A percentile compares a stretch with the other conserved stretches of the same genome.
Evolutionary conservation across 768 basidiomycete genomes (phyloP).

Genomic region (Rhodotorula babjevae): DNA sequence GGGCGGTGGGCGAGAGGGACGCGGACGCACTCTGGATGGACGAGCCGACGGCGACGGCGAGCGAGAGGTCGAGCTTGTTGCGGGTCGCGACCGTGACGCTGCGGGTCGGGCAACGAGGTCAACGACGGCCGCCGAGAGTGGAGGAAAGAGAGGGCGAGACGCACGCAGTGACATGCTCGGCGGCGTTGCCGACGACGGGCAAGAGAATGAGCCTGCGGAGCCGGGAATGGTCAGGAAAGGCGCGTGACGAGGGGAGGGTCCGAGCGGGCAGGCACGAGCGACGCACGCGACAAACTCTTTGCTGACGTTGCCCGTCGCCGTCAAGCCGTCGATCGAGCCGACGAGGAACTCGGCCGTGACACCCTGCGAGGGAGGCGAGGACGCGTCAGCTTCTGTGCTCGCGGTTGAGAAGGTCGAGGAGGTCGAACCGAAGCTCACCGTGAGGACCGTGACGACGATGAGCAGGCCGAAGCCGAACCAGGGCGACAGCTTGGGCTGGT

Average conservation of each 20-base stretch:
- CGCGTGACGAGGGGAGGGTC: no score
- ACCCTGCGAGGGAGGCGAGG: slow-evolving; percentile 42
- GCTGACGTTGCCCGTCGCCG: slow-evolving; percentile 56
- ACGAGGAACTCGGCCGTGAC: slow-evolving; percentile 68
- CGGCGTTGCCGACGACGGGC: slow-evolving; percentile 87
- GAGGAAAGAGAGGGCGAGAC: not conserved
- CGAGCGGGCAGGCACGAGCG: no score
- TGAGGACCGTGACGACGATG: slow-evolving; percentile 46
- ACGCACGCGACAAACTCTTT: slow-evolving; percentile 69
- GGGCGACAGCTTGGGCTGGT: slow-evolving; percentile 59
- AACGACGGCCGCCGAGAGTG: no score
- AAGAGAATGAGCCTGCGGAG: slow-evolving; percentile 66
- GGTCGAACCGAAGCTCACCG: slow-evolving; percentile 12
- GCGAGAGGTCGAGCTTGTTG: slow-evolving; percentile 72
- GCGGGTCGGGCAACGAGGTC: no score
- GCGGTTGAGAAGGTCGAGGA: no score
- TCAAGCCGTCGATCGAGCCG: slow-evolving; percentile 68
- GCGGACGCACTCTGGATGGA: slow-evolving; percentile 2
- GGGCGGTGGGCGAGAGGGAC: no score
- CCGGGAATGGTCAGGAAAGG: no score
- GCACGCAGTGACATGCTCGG: slow-evolving; percentile 46
- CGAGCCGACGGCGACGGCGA: slow-evolving; percentile 77
- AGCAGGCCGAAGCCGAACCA: slow-evolving; percentile 58
- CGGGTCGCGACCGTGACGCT: slow-evolving; percentile 84
- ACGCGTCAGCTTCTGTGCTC: not conserved